Evolutionary conservation across 495 filamentous ascomycete species (phyloP).

Genomic region (Podospora fimiseda): DNA sequence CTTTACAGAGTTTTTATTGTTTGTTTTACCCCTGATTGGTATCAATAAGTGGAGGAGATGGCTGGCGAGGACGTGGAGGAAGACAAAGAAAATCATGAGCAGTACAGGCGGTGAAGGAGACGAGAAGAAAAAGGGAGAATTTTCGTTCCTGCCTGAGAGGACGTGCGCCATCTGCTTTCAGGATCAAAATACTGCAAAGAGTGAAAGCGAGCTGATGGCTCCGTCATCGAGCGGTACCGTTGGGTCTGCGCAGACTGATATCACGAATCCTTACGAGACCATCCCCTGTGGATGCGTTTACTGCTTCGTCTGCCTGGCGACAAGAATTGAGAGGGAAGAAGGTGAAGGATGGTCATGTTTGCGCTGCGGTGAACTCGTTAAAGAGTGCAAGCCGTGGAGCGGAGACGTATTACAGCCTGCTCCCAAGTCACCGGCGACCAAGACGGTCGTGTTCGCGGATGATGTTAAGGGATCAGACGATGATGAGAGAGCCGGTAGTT

Average conservation of each 20-base stretch:
- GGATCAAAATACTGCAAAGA: slow-evolving; percentile 70
- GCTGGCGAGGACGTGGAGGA: slow-evolving; percentile 77
- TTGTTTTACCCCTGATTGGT: slow-evolving; percentile 87
- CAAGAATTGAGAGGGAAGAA: slow-evolving; percentile 82
- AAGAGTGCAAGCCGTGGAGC: slow-evolving; percentile 87
- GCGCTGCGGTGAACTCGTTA: slow-evolving; percentile 77
- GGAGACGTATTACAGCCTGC: slow-evolving; percentile 72
- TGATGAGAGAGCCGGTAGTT: slow-evolving; percentile 4
- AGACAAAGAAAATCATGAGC: slow-evolving; percentile 57
- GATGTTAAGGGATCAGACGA: slow-evolving; percentile 32
- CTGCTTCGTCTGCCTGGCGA: slow-evolving; percentile 95
- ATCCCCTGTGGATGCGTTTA: slow-evolving; percentile 89
- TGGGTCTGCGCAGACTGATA: slow-evolving; percentile 85
- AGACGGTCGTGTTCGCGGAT: slow-evolving; percentile 66
- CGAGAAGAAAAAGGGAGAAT: slow-evolving; percentile 63
- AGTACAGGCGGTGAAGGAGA: slow-evolving; percentile 31
- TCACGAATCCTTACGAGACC: slow-evolving; percentile 93
- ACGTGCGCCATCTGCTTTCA: slow-evolving; percentile 98
- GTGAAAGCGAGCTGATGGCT: slow-evolving; percentile 63
- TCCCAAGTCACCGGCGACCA: slow-evolving; percentile 45
- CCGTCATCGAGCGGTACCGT: slow-evolving; percentile 65
- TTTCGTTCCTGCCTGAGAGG: slow-evolving; percentile 79
- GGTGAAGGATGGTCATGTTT: slow-evolving; percentile 96
- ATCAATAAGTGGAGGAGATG: slow-evolving; percentile 89
- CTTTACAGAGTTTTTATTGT: slow-evolving; percentile 95